Conservation (phyloP, 306 rosid species). For the Cercis canadensis region DNA sequence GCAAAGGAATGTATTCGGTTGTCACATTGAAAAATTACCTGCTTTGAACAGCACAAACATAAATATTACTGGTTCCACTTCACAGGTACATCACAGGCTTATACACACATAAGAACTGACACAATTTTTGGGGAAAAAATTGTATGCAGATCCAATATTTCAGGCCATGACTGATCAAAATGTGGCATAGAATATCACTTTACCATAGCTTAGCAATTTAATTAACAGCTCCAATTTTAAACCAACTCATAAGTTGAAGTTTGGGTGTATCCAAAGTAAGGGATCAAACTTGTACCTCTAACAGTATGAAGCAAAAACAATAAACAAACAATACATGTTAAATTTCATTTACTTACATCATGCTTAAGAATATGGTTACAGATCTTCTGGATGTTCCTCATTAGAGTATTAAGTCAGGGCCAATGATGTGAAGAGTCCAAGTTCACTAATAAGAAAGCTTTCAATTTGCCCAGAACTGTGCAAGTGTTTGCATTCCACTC, state of each 20-base stretch:
- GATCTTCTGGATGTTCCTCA: slow-evolving; percentile 24
- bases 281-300: slow-evolving; percentile 21
- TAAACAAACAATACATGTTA: neutral
- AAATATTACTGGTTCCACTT: slow-evolving; percentile 37
- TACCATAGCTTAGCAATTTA: slow-evolving; percentile 12
- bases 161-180: slow-evolving; percentile 22
- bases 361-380: slow-evolving; percentile 23
- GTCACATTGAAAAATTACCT: slow-evolving; percentile 31
- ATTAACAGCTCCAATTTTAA: slow-evolving; percentile 26
- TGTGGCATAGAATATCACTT: slow-evolving; percentile 31
- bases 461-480: slow-evolving; percentile 2
- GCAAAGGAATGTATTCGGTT: slow-evolving; percentile 8
- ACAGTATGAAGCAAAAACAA: neutral
- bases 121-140: slow-evolving; percentile 16
- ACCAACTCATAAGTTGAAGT: slow-evolving; percentile 18
- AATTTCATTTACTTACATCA: slow-evolving; percentile 19
- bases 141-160: slow-evolving; percentile 16
- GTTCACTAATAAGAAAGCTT: slow-evolving; percentile 25
- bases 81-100: slow-evolving; percentile 37
- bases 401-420: slow-evolving; percentile 16
- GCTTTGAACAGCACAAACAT: slow-evolving; percentile 29
- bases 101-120: slow-evolving; percentile 26
- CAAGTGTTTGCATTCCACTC: slow-evolving; percentile 1
- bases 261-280: slow-evolving; percentile 11
- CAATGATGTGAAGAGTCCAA: slow-evolving; percentile 29